phyloP scores from a whole-genome alignment of 2,329 filamentous ascomycete species.

The Plenodomus lindquistii region DNA sequence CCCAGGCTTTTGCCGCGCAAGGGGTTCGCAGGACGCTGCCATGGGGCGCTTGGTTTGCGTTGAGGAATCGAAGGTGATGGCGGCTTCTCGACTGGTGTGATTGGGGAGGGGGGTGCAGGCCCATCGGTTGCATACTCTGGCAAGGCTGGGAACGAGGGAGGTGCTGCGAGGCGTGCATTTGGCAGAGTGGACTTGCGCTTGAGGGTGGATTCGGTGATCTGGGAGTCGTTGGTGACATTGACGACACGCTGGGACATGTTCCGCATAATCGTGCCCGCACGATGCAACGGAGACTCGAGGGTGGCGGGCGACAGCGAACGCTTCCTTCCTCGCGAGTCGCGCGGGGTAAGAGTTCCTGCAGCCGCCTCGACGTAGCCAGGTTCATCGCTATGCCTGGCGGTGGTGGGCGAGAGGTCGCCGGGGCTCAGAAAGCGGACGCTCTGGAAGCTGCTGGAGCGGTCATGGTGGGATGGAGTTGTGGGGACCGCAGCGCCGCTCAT shows the following conservation, averaged over 20 bases:
- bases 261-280: conserved; percentile 57
- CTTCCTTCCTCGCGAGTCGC: conserved; percentile 50
- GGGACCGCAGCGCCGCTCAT: conserved; percentile 55
- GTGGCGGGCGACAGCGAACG: conserved; percentile 52
- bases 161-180: conserved; percentile 57
- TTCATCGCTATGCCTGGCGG: conserved; percentile 62
- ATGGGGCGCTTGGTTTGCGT: conserved; percentile 46
- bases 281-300: conserved; percentile 51
- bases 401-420: conserved; percentile 44
- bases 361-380: conserved; percentile 62
- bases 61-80: conserved; percentile 34
- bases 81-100: conserved; percentile 44
- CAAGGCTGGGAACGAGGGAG: conserved; percentile 56
- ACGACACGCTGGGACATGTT: conserved; percentile 97
- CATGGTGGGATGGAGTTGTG: conserved; percentile 42
- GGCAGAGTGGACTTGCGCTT: conserved; percentile 64
- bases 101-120: conserved; percentile 32
- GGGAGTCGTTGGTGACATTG: conserved; percentile 91
- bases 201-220: conserved; percentile 74
- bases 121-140: conserved; percentile 55
- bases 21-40: conserved; percentile 64
- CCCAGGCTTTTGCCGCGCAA: conserved; percentile 84
- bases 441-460: conserved; percentile 57
- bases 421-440: conserved; percentile 58
- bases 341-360: conserved; percentile 25